Percentiles rank a stretch among this genome's conserved stretches.
Conservation (phyloP, 2,329 filamentous ascomycete genomes). For the Colletotrichum orchidophilum region DNA sequence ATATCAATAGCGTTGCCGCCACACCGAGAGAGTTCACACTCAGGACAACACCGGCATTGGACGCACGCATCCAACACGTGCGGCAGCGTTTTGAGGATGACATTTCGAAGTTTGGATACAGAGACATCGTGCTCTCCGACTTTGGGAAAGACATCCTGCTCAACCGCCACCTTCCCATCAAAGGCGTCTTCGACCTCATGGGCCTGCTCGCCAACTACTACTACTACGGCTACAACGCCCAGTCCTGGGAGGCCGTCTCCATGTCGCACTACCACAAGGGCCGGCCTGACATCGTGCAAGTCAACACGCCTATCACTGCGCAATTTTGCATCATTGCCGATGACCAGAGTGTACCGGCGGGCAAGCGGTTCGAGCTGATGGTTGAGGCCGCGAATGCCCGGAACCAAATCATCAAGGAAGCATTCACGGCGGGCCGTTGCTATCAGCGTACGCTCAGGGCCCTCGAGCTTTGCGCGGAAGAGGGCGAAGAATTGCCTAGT, state of each 20-base stretch:
- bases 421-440: background rate
- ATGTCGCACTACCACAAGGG: slow-evolving; percentile 37
- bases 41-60: slow-evolving; percentile 12
- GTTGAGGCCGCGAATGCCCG: background rate
- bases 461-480: slow-evolving; percentile 2
- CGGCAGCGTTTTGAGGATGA: slow-evolving; percentile 17
- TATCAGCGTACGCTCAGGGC: slow-evolving; percentile 5
- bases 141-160: slow-evolving; percentile 28
- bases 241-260: slow-evolving; percentile 36
- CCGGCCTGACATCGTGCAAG: slow-evolving; percentile 36
- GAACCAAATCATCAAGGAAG: background rate
- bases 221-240: slow-evolving; percentile 36
- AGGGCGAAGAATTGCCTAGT: background rate
- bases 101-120: slow-evolving; percentile 20
- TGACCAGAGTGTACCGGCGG: background rate
- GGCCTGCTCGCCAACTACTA: slow-evolving; percentile 36
- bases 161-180: slow-evolving; percentile 22
- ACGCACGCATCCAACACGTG: slow-evolving; percentile 32
- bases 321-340: slow-evolving; percentile 34
- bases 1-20: background rate
- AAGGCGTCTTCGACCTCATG: slow-evolving; percentile 34
- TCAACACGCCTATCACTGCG: slow-evolving; percentile 26
- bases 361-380: background rate
- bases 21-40: background rate
- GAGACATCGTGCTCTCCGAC: slow-evolving; percentile 15